Evolutionary conservation across 2,329 filamentous ascomycete species (phyloP), one percentile per base, ranked within the genome.

Genomic region (Acephala macrosclerotiorum): DNA sequence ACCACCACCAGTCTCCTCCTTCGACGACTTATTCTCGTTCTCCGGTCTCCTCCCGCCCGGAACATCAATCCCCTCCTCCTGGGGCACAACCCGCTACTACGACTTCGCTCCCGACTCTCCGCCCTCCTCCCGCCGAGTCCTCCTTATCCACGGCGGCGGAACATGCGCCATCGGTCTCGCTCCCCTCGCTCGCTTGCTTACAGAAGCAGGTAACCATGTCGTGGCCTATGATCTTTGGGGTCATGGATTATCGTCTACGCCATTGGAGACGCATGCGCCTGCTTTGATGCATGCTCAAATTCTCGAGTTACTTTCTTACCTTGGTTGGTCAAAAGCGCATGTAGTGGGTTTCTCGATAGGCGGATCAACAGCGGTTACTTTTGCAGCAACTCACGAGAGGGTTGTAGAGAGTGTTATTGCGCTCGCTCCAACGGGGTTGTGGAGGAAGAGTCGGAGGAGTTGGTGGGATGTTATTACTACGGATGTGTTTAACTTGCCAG

Each of bases 311-410:
- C 68, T 86, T 3, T 73, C 71, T 1, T 71, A 77, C 2, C 66
- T 86, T 0, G 14, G 60, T 0, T 86, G 84, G 84, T 12, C 70
- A 0, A 67, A 74, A 20, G 80, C 77, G 0, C 82, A 85, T 70
- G 58, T 86, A 0, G 61, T 87, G 0, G 83, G 83, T 0, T 87
- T 77, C 69, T 85, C 83, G 0, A 85, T 86, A 59, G 84, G 84
- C 12, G 82, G 76, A 1, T 73, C 77, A 0, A 73, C 80, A 0
- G 76, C 79, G 0, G 77, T 76, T 0, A 77, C 77, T 0, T 86
- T 82, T 57, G 75, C 77, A 0, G 74, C 75, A 0, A 69, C 71
- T 2, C 71, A 76, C 9, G 66, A 76, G 0, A 58, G 68, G 8
- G 71, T 74, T 0, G 79, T 79, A 5, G 63, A 66, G 12, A 80